A percentile compares a stretch with the other conserved stretches of the same genome.
Conservation (phyloP, 768 basidiomycete species). For the Rhodotorula graminis region DNA sequence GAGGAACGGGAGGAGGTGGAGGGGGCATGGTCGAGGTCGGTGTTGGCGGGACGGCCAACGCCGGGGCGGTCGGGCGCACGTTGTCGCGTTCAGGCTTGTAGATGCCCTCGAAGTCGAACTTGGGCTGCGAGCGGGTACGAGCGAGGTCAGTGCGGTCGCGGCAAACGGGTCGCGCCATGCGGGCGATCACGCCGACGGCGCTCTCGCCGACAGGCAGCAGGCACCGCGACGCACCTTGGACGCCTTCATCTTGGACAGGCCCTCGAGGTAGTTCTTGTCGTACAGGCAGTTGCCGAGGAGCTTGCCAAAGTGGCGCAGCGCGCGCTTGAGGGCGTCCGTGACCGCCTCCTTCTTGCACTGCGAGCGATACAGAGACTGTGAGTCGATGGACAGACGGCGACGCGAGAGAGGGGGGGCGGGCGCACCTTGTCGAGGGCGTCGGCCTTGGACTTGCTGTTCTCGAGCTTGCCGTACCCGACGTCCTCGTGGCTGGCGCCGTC, state of each 20-base stretch:
- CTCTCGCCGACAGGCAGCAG: no score
- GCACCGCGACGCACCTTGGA: conserved; percentile 54
- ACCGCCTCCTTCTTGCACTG: conserved; percentile 98
- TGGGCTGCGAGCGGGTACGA: conserved; percentile 30
- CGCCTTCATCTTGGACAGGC: conserved; percentile 81
- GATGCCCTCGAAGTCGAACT: conserved; percentile 38
- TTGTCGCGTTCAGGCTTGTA: conserved; percentile 28
- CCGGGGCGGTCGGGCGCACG: not conserved
- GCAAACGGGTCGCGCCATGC: not conserved
- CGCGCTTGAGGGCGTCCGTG: conserved; percentile 87
- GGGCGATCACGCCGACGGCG: not conserved
- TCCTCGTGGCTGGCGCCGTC: conserved; percentile 92
- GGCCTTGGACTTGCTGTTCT: conserved; percentile 80
- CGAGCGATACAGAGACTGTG: no score
- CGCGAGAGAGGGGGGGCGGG: no score
- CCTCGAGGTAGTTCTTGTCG: conserved; percentile 80
- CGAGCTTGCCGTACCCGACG: conserved; percentile 79
- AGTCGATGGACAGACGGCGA: no score
- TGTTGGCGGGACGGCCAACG: not conserved
- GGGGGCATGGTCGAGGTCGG: not conserved
- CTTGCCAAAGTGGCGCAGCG: conserved; percentile 87
- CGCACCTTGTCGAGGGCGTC: conserved; percentile 84
- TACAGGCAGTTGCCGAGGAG: conserved; percentile 95
- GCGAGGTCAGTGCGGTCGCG: not conserved
- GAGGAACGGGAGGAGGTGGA: not conserved